These are phyloP conservation scores for Phytophthora rubi DNA, from an alignment of 352 stramenopile genomes.

Conservation along the genomic window DNA sequence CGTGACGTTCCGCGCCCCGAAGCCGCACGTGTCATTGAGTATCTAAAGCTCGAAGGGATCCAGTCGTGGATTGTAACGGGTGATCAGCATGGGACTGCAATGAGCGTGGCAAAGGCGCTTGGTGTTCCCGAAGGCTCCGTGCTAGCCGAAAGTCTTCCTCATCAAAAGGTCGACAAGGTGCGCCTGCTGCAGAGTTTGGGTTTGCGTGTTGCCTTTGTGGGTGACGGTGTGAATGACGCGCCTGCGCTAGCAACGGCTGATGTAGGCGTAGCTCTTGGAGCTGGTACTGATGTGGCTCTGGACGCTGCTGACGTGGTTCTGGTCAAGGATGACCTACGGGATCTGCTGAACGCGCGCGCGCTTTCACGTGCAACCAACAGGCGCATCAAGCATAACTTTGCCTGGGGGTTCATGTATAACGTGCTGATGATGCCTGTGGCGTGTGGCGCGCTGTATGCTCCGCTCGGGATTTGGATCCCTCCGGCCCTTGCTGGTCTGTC, in stretches of 20 bases:
- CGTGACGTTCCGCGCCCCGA: constrained; percentile 60
- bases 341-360: constrained; percentile 69
- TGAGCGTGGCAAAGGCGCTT: constrained; percentile 55
- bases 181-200: constrained; percentile 69
- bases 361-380: constrained; percentile 66
- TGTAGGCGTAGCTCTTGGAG: constrained; percentile 69
- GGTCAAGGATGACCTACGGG: constrained; percentile 72
- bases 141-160: constrained; percentile 66
- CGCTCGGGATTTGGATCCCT: constrained; percentile 65
- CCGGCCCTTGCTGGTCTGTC: constrained; percentile 74
- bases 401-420: constrained; percentile 81
- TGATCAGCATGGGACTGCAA: constrained; percentile 69
- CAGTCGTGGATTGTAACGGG: constrained; percentile 81
- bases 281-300: constrained; percentile 73
- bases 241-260: constrained; percentile 74
- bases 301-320: constrained; percentile 78
- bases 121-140: constrained; percentile 64
- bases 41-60: constrained; percentile 59
- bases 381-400: constrained; percentile 81
- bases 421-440: constrained; percentile 77
- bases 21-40: constrained; percentile 56
- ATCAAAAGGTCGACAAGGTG: constrained; percentile 84
- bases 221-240: constrained; percentile 77
- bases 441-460: constrained; percentile 69
- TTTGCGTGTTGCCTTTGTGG: constrained; percentile 77